Evolutionary conservation across 148 eudicot genomes (phyloP), one percentile per base, ranked within the genome.

Genomic region (Vaccinium corymbosum): DNA sequence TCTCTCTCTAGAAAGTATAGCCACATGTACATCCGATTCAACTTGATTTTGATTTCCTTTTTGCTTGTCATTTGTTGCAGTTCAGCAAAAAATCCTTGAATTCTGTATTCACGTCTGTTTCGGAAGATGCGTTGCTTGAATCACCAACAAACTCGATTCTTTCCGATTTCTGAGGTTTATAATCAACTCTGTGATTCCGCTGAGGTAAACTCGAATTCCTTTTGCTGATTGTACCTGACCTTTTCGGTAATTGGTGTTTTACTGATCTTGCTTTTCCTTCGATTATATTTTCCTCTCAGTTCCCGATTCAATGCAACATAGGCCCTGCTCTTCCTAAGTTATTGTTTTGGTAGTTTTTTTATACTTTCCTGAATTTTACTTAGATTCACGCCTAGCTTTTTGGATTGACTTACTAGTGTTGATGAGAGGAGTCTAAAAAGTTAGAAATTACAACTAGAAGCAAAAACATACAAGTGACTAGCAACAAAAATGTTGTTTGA

Each of bases 11-110:
- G 38, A 35, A 35, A 35, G 38, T 2, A 35, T 35, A 35, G 38
- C 38, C 1, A 35, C 38, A 2, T 35, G 38, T 2, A 35, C 38
- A 25, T 29, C 17, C 46, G 17, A 27, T 6, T 79, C 68, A 56
- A 3, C 19, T 42, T 55, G 64, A 52, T 76, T 76, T 81, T 83
- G 50, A 57, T 10, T 10, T 81, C 61, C 22, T n/a, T 20, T 27
- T 50, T 49, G 13, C 46, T 38, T 27, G 25, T 7, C 13, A 29
- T 0, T 19, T 72, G 27, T 80, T 22, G 42, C 78, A 90, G 92
- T 29, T 80, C n/a, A 68, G 78, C 22, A 90, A 88, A 84, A 91
- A 87, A 86, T 89, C 72, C 78, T 85, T 93, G 90, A 85, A 88
- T 75, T 83, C 87, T 22, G 93, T 35, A 49, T 89, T 88, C 64